Base-by-base conservation (phyloP, 1,139 yeast genomes). In the Diutina catenulata region DNA sequence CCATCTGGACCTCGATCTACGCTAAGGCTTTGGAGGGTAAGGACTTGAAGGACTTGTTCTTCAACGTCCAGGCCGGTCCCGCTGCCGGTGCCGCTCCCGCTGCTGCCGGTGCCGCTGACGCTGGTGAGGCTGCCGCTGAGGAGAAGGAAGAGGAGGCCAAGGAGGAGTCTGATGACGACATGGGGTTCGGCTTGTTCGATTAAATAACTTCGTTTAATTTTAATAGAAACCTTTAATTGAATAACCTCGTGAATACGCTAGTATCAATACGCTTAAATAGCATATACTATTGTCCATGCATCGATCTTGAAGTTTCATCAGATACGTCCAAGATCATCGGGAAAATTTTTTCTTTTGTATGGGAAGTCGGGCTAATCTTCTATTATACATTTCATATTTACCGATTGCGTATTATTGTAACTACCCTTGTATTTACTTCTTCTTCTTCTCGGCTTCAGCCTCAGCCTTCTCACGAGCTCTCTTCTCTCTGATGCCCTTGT, bases 21-120 rank as follows among this genome's bases (percentile, higher is more conserved):
- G 93, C 97, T 60, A 82, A 84, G 76, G 97, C 97, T 63, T 78
- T 91, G 60, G 94, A 81, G 69, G 96, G 96, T 66, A 83, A 84
- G 76, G 78, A 88, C 78, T 72, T 91, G 65, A 88, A 88, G 79
- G 88, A 83, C 60, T 74, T 86, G 64, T 75, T 81, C 70, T 76
- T 79, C 69, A 77, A 77, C 76, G 73, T 80, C 69, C 70, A 78
- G 47, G 76, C 84, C 69, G 78, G 82, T 60, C 82, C 78, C 61
- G 76, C 84, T 52, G 74, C 80, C 59, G 70, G 76, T 57, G 75
- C 76, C 53, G 70, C 73, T 50, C 70, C 68, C 52, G 74, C 68
- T 55, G 74, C 64, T 55, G 35, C 19, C 21, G 35, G 26, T 9
- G 79, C 70, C 52, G 80, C 69, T 47, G 83, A 70, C 53, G 77